Base-by-base conservation (phyloP, 768 basidiomycete genomes). In the Gloeopeniophorella convolvens region DNA sequence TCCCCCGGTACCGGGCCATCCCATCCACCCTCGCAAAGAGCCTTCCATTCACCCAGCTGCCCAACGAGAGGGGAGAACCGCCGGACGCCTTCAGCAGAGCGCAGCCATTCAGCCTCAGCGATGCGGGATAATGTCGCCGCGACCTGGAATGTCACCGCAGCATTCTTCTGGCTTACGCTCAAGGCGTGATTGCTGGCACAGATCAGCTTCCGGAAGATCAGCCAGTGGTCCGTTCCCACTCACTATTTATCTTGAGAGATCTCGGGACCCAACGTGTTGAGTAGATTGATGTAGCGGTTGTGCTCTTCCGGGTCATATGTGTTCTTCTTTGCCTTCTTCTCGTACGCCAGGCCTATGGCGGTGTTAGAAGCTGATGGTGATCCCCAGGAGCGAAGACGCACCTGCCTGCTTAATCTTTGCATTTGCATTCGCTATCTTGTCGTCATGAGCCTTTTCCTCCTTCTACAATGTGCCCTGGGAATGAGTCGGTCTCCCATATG, bases 181-280 rank as follows among this genome's bases (percentile, higher is more conserved):
- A 82, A 61, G 1, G 80, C 65, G 62, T 90, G 88, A 40, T 87
- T 82, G 59, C 86, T 89, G 59, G n/a, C 12, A 18, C 28, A 16
- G n/a, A 3, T 39, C 8, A 49, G 27, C 39, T 41, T 18, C 16
- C 24, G 15, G 43, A 43, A 33, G 23, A 13, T n/a, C n/a, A 36
- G 11, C 23, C 32, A 10, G 42, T 18, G 33, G 18, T n/a, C 37
- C 32, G 27, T 27, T 18, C 13, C 12, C 3, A 68, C 84, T 65
- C 41, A 89, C 87, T 82, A 79, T 73, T 86, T 89, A 59, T 85
- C 82, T 60, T 86, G 82, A 4, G 83, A 82, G 48, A 89, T 82
- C 61, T 89, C 87, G 8, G 85, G 83, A 1, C 85, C 86, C 12
- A 89, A 63, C 18, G 75, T 70, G 58, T 77, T 83, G 51, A 89